A percentile compares a stretch with the other conserved stretches of the same genome.
Evolutionary conservation across 176 grass and related monocot species (phyloP).

Genomic region (Aechmea fasciata): DNA sequence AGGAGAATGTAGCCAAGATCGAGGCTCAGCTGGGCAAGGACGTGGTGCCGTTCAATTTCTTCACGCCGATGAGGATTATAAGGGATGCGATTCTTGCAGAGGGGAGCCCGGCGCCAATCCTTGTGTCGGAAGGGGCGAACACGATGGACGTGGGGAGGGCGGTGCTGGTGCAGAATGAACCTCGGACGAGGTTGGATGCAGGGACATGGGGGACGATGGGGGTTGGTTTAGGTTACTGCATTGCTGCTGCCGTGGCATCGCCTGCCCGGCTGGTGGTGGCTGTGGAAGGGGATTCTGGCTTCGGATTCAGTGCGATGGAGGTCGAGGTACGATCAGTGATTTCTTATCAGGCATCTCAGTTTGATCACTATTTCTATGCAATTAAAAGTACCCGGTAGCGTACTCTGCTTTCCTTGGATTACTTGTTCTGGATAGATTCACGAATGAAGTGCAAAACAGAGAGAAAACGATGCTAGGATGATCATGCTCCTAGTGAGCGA

Average conservation of each 20-base stretch:
- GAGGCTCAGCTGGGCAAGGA: constrained; percentile 58
- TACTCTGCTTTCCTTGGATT: neutral
- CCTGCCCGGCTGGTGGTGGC: constrained; percentile 72
- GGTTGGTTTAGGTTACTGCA: constrained; percentile 84
- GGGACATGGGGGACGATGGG: constrained; percentile 98
- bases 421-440: neutral
- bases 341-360: neutral
- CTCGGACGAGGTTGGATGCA: constrained; percentile 84
- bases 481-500: too few relatives aligned
- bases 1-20: constrained; percentile 70
- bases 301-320: constrained; percentile 96
- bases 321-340: constrained; percentile 58
- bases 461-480: too few relatives aligned
- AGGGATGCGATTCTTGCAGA: constrained; percentile 66
- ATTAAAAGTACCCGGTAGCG: neutral
- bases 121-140: constrained; percentile 84
- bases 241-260: constrained; percentile 68
- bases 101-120: constrained; percentile 55
- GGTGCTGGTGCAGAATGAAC: constrained; percentile 93
- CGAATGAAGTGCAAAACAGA: neutral
- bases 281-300: constrained; percentile 92
- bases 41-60: constrained; percentile 87
- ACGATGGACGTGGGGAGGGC: constrained; percentile 91
- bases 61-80: constrained; percentile 83
- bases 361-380: neutral